A percentile compares a stretch with the other conserved stretches of the same genome.
Evolutionary conservation across 2,329 filamentous ascomycete species (phyloP).

Genomic region (Spiromastix sp.): DNA sequence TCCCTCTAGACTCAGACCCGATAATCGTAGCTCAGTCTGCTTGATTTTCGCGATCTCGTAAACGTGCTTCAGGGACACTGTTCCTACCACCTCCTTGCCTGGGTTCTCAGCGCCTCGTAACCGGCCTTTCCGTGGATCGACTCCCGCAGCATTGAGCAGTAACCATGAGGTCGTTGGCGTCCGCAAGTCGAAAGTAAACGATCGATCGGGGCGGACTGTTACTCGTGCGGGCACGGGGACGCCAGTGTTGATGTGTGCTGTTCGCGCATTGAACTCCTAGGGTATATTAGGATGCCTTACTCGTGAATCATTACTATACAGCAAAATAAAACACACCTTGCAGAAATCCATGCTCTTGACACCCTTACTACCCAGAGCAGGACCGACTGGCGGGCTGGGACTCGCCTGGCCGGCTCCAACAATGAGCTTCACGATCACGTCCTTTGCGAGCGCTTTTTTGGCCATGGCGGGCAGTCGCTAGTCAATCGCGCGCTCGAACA

Average conservation of each 20-base stretch:
- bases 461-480: conserved; percentile 35
- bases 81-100: conserved; percentile 68
- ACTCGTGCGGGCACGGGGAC: conserved; percentile 86
- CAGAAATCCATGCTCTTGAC: conserved; percentile 99
- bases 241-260: conserved; percentile 68
- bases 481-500: not conserved
- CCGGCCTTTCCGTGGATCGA: conserved; percentile 61
- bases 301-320: not conserved
- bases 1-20: conserved; percentile 59
- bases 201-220: conserved; percentile 82
- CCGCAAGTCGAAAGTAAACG: conserved; percentile 85
- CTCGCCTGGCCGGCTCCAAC: conserved; percentile 92
- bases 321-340: conserved; percentile 55
- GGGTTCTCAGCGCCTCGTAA: conserved; percentile 64
- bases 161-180: conserved; percentile 92
- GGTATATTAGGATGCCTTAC: not conserved
- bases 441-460: conserved; percentile 39
- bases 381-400: conserved; percentile 91
- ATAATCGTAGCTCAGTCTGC: conserved; percentile 63
- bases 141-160: conserved; percentile 71
- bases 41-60: conserved; percentile 99
- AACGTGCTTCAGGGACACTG: conserved; percentile 84
- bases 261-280: conserved; percentile 95
- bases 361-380: conserved; percentile 91
- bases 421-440: conserved; percentile 91